A percentile compares a stretch with the other conserved stretches of the same genome.
These are phyloP conservation scores for Artemisia tridentata DNA, from an alignment of 129 eudicot genomes.

Conservation along the genomic window DNA sequence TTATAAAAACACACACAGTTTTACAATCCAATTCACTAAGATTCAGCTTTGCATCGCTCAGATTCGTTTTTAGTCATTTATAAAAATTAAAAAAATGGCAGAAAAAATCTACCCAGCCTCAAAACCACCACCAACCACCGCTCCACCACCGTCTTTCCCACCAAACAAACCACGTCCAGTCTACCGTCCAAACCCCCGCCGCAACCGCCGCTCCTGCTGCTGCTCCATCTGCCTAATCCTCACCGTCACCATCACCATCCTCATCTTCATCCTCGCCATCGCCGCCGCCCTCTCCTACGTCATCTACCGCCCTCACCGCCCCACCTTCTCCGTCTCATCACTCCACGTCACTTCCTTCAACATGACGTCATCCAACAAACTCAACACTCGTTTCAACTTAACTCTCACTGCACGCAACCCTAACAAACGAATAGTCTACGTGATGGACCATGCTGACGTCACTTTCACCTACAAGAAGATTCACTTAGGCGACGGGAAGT, in stretches of 20 bases:
- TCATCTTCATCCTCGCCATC: conserved; percentile 55
- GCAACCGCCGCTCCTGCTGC: conserved; percentile 62
- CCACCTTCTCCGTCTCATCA: conserved; percentile 54
- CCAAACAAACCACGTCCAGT: conserved; percentile 63
- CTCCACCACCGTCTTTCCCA: conserved; percentile 45
- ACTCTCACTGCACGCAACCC: conserved; percentile 60
- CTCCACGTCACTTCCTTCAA: conserved; percentile 63
- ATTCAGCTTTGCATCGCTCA: not conserved
- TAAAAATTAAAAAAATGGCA: too few species aligned
- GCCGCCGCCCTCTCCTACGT: conserved; percentile 57
- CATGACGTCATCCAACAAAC: conserved; percentile 45
- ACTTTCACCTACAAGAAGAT: conserved; percentile 34
- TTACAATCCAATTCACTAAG: not conserved
- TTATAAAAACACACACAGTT: not conserved
- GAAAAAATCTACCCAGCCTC: conserved; percentile 64
- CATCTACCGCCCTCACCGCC: conserved; percentile 83
- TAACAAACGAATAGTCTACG: conserved; percentile 54
- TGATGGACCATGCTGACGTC: conserved; percentile 48
- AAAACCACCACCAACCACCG: conserved; percentile 48
- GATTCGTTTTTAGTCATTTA: too few species aligned
- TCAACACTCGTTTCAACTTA: conserved; percentile 49
- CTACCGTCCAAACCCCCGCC: conserved; percentile 64
- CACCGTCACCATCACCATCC: conserved; percentile 34
- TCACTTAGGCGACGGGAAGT: conserved; percentile 45
- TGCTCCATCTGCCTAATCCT: conserved; percentile 60